Conservation (phyloP, 768 basidiomycete species). For the Lactarius vividus region DNA sequence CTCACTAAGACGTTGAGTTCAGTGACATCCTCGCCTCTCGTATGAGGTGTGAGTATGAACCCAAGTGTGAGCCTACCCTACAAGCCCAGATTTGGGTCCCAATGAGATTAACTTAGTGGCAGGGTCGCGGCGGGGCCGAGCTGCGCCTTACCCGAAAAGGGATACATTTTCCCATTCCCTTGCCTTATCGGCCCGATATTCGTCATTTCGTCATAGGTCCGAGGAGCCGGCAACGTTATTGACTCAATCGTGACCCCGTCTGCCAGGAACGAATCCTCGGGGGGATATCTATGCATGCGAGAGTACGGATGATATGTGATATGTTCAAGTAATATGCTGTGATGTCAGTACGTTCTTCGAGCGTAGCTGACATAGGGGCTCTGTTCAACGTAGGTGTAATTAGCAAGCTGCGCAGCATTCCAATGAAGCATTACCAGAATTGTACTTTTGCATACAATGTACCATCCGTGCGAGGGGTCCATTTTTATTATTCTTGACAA, state of each 20-base stretch:
- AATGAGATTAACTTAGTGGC: neutral
- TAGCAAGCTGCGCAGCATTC: neutral
- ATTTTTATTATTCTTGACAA: constrained; percentile 1
- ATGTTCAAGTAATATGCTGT: neutral
- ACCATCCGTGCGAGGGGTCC: neutral
- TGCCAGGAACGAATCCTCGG: neutral
- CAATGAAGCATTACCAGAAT: neutral
- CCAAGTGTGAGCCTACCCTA: no score
- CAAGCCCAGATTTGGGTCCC: no score
- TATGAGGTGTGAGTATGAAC: neutral
- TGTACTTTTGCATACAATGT: neutral
- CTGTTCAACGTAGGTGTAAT: neutral
- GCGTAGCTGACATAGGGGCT: neutral
- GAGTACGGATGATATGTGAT: neutral
- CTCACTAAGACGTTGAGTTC: neutral
- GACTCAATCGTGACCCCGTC: neutral
- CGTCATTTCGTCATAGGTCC: neutral
- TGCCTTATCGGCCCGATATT: neutral
- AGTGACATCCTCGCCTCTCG: neutral
- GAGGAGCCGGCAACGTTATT: constrained; percentile 2
- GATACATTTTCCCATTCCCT: neutral
- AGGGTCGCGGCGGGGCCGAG: neutral
- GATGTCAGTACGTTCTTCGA: neutral
- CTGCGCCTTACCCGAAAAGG: neutral
- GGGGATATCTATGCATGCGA: neutral